A percentile compares a stretch with the other conserved stretches of the same genome.
phyloP scores from a whole-genome alignment of 345 rosid genomes.

The Acer saccharum region DNA sequence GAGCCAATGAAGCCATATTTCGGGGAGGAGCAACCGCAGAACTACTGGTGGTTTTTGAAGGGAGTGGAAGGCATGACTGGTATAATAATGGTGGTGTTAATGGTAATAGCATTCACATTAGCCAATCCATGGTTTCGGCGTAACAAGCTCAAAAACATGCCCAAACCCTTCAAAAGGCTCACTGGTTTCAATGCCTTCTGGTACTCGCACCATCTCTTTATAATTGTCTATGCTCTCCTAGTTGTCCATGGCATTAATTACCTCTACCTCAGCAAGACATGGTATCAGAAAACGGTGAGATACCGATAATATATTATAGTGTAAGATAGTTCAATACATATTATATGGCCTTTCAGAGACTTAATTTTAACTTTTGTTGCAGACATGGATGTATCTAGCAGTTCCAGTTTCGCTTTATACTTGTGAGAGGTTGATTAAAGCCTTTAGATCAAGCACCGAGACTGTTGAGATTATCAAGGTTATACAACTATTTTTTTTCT shows the following conservation, averaged over 20 bases:
- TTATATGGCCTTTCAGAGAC: background rate
- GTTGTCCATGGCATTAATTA: constrained; percentile 65
- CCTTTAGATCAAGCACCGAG: constrained; percentile 75
- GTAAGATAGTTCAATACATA: background rate
- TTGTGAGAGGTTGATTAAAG: constrained; percentile 65
- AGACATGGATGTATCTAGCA: constrained; percentile 94
- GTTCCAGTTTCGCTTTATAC: constrained; percentile 69
- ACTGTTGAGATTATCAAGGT: constrained; percentile 81
- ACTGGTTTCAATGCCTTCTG: constrained; percentile 93
- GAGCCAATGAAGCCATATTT: constrained; percentile 61
- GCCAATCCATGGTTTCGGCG: constrained; percentile 93
- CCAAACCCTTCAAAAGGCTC: constrained; percentile 61
- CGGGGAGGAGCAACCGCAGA: constrained; percentile 58
- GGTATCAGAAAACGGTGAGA: constrained; percentile 80
- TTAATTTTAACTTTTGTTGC: constrained; percentile 15
- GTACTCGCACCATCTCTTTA: constrained; percentile 84
- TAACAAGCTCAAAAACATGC: constrained; percentile 63
- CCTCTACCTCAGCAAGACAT: constrained; percentile 67
- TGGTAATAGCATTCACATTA: constrained; percentile 79
- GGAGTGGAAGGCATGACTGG: constrained; percentile 86
- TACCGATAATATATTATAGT: background rate
- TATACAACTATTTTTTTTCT: too few species aligned
- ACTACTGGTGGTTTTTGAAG: constrained; percentile 76
- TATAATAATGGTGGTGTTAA: constrained; percentile 67
- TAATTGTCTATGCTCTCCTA: constrained; percentile 78